Evolutionary conservation across 306 rosid genomes (phyloP).

Genomic region (Abrus precatorius): DNA sequence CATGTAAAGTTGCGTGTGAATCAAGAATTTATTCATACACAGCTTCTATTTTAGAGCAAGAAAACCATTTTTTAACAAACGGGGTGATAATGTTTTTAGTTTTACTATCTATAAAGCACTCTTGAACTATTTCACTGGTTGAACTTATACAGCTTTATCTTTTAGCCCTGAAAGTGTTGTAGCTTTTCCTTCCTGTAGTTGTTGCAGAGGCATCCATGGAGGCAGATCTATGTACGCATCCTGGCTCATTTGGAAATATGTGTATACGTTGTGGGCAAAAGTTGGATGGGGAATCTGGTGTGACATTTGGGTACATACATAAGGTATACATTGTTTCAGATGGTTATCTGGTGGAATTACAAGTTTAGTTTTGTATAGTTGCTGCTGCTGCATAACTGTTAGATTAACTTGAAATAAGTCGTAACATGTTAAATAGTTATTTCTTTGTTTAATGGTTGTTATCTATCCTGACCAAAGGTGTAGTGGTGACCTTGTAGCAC

Average conservation of each 20-base stretch:
- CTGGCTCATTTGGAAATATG: conserved; percentile 83
- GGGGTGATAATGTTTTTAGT: conserved; percentile 9
- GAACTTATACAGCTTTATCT: neutral
- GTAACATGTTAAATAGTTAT: conserved; percentile 4
- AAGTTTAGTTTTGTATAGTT: conserved; percentile 36
- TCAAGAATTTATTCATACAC: neutral
- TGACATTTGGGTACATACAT: conserved; percentile 83
- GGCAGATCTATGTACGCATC: conserved; percentile 69
- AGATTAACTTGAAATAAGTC: conserved; percentile 17
- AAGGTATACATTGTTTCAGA: conserved; percentile 63
- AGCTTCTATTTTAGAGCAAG: conserved; percentile 14
- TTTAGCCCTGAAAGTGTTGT: conserved; percentile 26
- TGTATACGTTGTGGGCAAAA: conserved; percentile 79
- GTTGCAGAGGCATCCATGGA: conserved; percentile 59
- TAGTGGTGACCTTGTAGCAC: conserved; percentile 33
- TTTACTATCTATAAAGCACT: neutral
- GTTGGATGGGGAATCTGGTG: conserved; percentile 76
- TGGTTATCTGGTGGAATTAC: conserved; percentile 34
- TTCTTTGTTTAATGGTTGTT: conserved; percentile 28
- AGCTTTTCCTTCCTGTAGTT: conserved; percentile 5
- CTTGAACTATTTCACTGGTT: conserved; percentile 25
- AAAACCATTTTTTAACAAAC: neutral
- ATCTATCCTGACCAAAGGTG: conserved; percentile 2
- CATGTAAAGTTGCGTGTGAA: conserved; percentile 1
- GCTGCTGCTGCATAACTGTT: conserved; percentile 11